phyloP scores from a whole-genome alignment of 305 asterid species.

The Fraxinus floribunda region DNA sequence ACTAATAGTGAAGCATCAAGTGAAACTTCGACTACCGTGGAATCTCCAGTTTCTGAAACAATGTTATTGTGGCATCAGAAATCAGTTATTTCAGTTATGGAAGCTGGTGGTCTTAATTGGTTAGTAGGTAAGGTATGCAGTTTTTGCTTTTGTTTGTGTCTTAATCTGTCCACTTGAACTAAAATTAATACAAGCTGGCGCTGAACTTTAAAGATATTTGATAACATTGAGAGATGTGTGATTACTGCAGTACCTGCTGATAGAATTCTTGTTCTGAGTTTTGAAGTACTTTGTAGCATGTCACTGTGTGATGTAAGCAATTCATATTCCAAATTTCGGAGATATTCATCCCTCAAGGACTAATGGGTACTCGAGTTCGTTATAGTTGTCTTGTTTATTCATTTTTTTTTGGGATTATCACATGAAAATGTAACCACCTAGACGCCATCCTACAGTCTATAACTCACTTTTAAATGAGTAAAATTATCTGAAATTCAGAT shows the following conservation, averaged over 20 bases:
- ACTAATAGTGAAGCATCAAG: conserved; percentile 36
- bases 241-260: conserved; percentile 10
- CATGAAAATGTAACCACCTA: background rate
- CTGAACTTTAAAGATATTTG: conserved; percentile 22
- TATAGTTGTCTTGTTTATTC: background rate
- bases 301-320: background rate
- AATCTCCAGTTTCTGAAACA: conserved; percentile 50
- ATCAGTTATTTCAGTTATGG: conserved; percentile 86
- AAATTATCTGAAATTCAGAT: background rate
- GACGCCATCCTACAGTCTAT: background rate
- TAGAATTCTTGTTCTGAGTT: background rate
- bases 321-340: background rate
- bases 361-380: background rate
- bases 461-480: background rate
- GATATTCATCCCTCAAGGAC: background rate
- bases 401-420: background rate
- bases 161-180: conserved; percentile 18
- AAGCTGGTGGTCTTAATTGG: conserved; percentile 99
- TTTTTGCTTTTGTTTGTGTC: conserved; percentile 38
- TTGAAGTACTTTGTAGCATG: background rate
- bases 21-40: conserved; percentile 36
- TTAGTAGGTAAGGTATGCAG: conserved; percentile 97
- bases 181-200: conserved; percentile 11
- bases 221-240: conserved; percentile 10
- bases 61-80: conserved; percentile 77